Percentiles rank a stretch among this genome's conserved stretches.
phyloP scores from a whole-genome alignment of 352 stramenopile genomes.

The Phytophthora uliginosa region DNA sequence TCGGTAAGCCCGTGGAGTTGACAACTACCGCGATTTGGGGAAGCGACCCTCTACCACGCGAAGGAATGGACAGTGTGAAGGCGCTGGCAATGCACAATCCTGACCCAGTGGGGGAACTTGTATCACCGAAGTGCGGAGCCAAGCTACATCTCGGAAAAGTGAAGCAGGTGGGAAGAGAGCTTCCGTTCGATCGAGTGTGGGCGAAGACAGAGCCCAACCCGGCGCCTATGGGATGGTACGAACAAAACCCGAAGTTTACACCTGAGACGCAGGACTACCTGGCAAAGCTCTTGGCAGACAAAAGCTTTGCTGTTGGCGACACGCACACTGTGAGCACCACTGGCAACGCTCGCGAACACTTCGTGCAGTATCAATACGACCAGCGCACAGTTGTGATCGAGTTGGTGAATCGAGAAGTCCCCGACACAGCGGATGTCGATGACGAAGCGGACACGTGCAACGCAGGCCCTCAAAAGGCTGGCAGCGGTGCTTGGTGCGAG shows the following conservation, averaged over 20 bases:
- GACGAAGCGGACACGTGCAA: conserved; percentile 4
- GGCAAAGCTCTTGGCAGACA: conserved; percentile 46
- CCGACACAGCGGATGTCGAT: conserved; percentile 1
- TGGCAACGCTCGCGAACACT: conserved; percentile 41
- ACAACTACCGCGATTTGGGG: conserved; percentile 39
- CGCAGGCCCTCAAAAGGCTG: conserved; percentile 1
- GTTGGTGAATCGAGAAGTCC: conserved; percentile 40
- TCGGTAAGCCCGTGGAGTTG: conserved; percentile 56
- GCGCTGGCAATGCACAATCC: conserved; percentile 59
- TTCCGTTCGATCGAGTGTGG: conserved; percentile 60
- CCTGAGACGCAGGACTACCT: conserved; percentile 48
- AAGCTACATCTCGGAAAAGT: conserved; percentile 63
- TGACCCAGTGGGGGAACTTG: conserved; percentile 54
- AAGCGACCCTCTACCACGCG: conserved; percentile 39
- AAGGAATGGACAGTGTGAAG: conserved; percentile 74
- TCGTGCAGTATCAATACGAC: conserved; percentile 41
- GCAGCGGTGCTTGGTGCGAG: conserved; percentile 34
- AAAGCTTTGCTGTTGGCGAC: conserved; percentile 50
- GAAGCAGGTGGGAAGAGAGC: conserved; percentile 47
- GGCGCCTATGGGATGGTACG: conserved; percentile 44
- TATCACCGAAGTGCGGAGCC: conserved; percentile 66
- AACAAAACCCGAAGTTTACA: conserved; percentile 45
- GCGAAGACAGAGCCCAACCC: conserved; percentile 55
- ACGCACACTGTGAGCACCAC: conserved; percentile 44
- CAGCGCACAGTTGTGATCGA: conserved; percentile 55